A percentile compares a stretch with the other conserved stretches of the same genome.
Evolutionary conservation across 148 eudicot species (phyloP).

Genomic region (Mesembryanthemum crystallinum): DNA sequence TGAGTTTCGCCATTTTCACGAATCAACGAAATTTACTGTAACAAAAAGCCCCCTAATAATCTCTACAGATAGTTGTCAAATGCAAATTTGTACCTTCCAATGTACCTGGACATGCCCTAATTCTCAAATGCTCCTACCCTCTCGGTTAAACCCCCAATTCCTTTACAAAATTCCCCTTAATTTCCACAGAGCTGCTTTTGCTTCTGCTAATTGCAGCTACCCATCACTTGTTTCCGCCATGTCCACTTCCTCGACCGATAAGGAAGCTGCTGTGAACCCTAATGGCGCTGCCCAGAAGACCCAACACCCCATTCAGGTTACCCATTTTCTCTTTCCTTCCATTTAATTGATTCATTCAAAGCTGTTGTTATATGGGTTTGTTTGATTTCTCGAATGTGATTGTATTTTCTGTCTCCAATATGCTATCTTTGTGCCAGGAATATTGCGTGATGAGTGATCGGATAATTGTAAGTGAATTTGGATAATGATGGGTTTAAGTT

Average conservation of each 20-base stretch:
- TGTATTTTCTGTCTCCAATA: background rate
- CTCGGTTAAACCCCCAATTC: constrained; percentile 1
- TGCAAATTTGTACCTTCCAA: background rate
- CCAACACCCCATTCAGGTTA: constrained; percentile 42
- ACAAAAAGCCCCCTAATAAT: background rate
- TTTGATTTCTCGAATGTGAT: constrained; percentile 7
- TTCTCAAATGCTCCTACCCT: constrained; percentile 24
- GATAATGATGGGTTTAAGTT: too few relatives aligned
- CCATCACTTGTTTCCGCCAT: constrained; percentile 31
- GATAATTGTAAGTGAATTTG: too few relatives aligned
- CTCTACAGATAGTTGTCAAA: background rate
- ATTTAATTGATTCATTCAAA: background rate
- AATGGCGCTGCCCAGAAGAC: constrained; percentile 24
- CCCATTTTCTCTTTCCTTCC: background rate
- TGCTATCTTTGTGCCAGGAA: too few relatives aligned
- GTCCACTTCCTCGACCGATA: constrained; percentile 30
- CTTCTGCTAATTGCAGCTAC: constrained; percentile 13
- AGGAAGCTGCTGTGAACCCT: constrained; percentile 23
- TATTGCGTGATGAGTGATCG: too few relatives aligned
- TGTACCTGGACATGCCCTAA: constrained; percentile 37
- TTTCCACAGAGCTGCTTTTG: background rate
- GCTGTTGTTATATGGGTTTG: constrained; percentile 1
- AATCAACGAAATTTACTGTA: background rate
- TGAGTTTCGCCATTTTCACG: background rate
- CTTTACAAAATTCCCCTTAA: constrained; percentile 4